phyloP scores from a whole-genome alignment of 768 basidiomycete genomes.

The Russula sp. region DNA sequence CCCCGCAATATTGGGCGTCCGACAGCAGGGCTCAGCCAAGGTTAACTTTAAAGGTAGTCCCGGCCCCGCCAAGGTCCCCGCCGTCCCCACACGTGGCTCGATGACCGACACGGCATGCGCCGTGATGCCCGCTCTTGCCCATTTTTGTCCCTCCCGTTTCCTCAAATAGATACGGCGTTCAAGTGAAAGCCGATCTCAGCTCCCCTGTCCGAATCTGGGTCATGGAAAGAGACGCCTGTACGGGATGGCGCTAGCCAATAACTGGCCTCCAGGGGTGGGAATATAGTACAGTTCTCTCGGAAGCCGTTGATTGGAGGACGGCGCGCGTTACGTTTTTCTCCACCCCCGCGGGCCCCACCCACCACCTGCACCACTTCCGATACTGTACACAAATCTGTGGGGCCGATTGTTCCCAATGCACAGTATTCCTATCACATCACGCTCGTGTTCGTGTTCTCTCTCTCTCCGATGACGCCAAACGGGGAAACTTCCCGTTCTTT shows the following conservation, averaged over 20 bases:
- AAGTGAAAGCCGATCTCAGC: background rate
- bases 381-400: background rate
- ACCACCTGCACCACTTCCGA: background rate
- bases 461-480: background rate
- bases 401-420: background rate
- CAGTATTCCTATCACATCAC: background rate
- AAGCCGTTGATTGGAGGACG: background rate
- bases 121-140: background rate
- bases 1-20: conserved; percentile 3
- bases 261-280: background rate
- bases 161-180: background rate
- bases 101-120: background rate
- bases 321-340: background rate
- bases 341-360: too few species aligned
- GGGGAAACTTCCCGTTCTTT: background rate
- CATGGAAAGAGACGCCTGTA: conserved; percentile 1
- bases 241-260: background rate
- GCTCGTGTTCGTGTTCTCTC: background rate
- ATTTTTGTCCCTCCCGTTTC: background rate
- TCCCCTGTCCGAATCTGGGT: background rate
- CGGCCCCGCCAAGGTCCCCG: conserved; percentile 18
- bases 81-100: conserved; percentile 7
- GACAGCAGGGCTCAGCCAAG: conserved; percentile 21
- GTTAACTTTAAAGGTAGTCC: conserved; percentile 27
- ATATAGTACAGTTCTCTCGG: background rate